These are phyloP conservation scores for Apiospora kogelbergensis DNA, from an alignment of 2,329 filamentous ascomycete species.

Conservation along the genomic window DNA sequence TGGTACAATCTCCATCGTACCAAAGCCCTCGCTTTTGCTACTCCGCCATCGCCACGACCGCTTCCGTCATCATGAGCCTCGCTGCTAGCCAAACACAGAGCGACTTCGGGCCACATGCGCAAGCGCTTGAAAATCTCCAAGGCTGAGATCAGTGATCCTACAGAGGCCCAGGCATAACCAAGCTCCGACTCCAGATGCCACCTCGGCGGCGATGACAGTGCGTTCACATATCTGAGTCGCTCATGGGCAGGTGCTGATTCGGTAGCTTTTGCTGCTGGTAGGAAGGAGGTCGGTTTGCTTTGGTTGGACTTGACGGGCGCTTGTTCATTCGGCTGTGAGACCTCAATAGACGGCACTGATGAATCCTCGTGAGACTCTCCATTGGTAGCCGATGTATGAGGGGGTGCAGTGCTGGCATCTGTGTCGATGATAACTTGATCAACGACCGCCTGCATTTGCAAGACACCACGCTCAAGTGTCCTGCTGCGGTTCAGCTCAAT, in stretches of 20 bases:
- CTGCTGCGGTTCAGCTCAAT: constrained; percentile 86
- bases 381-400: background rate
- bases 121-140: constrained; percentile 95
- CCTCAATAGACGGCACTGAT: constrained; percentile 45
- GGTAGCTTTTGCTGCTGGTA: constrained; percentile 70
- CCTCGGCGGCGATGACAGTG: constrained; percentile 77
- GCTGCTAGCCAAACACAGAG: constrained; percentile 75
- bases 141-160: constrained; percentile 85
- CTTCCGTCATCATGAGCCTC: constrained; percentile 58
- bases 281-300: constrained; percentile 69
- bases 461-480: constrained; percentile 83
- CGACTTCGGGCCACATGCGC: constrained; percentile 92
- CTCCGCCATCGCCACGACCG: constrained; percentile 57
- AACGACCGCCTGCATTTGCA: constrained; percentile 92
- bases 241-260: constrained; percentile 79
- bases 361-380: constrained; percentile 22
- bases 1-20: constrained; percentile 79
- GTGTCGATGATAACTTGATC: constrained; percentile 93
- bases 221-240: constrained; percentile 80
- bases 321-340: constrained; percentile 38
- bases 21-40: constrained; percentile 78
- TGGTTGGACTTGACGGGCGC: constrained; percentile 12
- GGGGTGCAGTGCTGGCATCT: constrained; percentile 28
- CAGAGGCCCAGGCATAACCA: constrained; percentile 85
- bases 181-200: constrained; percentile 96